phyloP scores from a whole-genome alignment of 306 rosid species.

The Prunus mume region DNA sequence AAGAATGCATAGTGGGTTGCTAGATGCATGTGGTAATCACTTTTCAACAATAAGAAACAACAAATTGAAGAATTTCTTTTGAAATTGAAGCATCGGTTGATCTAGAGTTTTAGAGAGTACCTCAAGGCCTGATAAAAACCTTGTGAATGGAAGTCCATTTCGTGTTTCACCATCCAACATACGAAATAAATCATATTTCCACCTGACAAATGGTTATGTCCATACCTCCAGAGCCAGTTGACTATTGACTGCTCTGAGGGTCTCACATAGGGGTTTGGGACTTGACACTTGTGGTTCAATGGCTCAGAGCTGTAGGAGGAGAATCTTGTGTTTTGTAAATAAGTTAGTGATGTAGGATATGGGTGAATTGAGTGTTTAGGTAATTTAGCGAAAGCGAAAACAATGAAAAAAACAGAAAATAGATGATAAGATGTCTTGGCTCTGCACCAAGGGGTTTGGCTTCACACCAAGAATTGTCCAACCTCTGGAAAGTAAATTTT shows the following conservation, averaged over 20 bases:
- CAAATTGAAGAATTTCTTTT: background rate
- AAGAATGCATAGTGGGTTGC: background rate
- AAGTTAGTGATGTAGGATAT: too few relatives aligned
- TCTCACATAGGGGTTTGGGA: background rate
- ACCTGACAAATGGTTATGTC: background rate
- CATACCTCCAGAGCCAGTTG: too few relatives aligned
- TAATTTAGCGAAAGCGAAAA: too few relatives aligned
- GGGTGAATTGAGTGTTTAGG: too few relatives aligned
- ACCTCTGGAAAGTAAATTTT: too few relatives aligned
- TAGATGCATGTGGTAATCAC: background rate
- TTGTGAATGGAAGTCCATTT: too few relatives aligned
- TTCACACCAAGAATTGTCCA: too few relatives aligned
- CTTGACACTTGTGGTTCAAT: background rate
- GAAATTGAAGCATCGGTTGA: background rate
- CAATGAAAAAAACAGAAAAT: too few relatives aligned
- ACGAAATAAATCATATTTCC: background rate
- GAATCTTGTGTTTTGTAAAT: too few relatives aligned
- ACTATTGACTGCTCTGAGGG: too few relatives aligned
- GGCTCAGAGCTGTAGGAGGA: background rate
- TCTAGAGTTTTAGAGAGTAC: background rate
- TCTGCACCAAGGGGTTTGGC: too few relatives aligned
- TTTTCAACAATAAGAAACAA: background rate
- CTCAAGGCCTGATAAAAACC: background rate
- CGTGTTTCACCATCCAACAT: background rate
- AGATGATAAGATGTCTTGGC: too few relatives aligned